A percentile compares a stretch with the other conserved stretches of the same genome.
Evolutionary conservation across 768 basidiomycete genomes (phyloP).

Genomic region (Lactarius pseudohatsudake): DNA sequence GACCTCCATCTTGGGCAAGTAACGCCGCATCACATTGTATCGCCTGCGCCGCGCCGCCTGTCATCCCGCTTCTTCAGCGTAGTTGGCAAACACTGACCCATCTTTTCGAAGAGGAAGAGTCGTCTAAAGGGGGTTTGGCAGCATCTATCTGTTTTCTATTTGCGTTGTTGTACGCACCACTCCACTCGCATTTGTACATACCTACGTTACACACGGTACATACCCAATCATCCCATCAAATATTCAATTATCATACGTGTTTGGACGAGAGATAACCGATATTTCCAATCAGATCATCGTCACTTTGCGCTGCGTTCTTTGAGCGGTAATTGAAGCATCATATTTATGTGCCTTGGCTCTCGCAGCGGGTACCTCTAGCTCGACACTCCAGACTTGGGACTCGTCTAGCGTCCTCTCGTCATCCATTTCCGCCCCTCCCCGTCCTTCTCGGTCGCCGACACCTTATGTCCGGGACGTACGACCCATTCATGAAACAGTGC

Average conservation of each 20-base stretch:
- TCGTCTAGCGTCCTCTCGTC: background rate
- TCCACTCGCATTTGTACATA: slow-evolving; percentile 16
- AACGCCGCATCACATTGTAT: slow-evolving; percentile 67
- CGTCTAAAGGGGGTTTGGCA: background rate
- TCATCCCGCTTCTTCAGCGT: slow-evolving; percentile 20
- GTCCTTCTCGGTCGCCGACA: background rate
- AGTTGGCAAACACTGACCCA: slow-evolving; percentile 13
- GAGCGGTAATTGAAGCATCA: slow-evolving; percentile 5
- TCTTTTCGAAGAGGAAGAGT: background rate
- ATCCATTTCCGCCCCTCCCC: background rate
- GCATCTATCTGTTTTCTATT: slow-evolving; percentile 4
- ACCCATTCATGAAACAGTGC: background rate
- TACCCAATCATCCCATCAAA: slow-evolving; percentile 1
- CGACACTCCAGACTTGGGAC: background rate
- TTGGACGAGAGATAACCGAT: background rate
- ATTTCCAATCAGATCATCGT: slow-evolving; percentile 1
- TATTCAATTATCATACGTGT: background rate
- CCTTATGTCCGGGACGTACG: background rate
- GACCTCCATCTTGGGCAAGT: slow-evolving; percentile 63
- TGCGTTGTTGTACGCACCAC: background rate
- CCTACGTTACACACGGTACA: slow-evolving; percentile 4
- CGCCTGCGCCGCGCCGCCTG: slow-evolving; percentile 51
- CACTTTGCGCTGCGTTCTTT: background rate
- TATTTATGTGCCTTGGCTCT: background rate
- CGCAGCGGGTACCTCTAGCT: background rate